Evolutionary conservation across 768 basidiomycete genomes (phyloP), one percentile per base, ranked within the genome.

Genomic region (Amanita subjunquillea): DNA sequence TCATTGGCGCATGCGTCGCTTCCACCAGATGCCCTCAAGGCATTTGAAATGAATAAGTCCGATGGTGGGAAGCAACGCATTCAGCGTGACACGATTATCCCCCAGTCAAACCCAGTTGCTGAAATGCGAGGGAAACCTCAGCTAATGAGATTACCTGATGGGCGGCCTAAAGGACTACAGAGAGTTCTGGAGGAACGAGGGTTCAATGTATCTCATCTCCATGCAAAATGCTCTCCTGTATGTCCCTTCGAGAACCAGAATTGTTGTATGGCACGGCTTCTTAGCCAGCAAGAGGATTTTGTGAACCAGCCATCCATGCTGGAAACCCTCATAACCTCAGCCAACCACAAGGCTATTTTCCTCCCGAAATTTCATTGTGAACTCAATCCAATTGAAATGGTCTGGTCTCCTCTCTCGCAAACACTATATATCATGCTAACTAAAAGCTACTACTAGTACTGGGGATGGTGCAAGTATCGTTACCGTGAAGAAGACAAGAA

Each of bases 311-410:
- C 36, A 3, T 71, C 69, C 12, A 58, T 61, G 62, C 63, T 67
- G 12, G 64, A 72, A 56, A 60, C 51, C 4, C 37, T 61, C 10
- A 70, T 71, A 53, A 57, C 56, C 38, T 54, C 51, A 15, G 53
- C 59, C 4, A 68, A 72, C 4, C 70, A 73, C 59, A 46, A 61
- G 30, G 69, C 65, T 50, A 63, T 73, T 27, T 74, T 75, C 56
- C 57, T 70, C 2, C 70, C 69, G 1, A 75, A 75, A 58, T 75
- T 72, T 58, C 71, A 76, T 43, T 74, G 72, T 58, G 67, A 76
- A 58, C 62, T 75, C 3, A 75, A 76, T 58, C 69, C 70, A 9
- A 76, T 76, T 60, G 72, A 75, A 59, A 70, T 72, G 67, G 67
- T 65, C 53, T 55, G 67, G 55, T 38, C 56, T 25, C 23, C 23